Evolutionary conservation across 306 rosid species (phyloP).

Genomic region (Sicyos edulis): DNA sequence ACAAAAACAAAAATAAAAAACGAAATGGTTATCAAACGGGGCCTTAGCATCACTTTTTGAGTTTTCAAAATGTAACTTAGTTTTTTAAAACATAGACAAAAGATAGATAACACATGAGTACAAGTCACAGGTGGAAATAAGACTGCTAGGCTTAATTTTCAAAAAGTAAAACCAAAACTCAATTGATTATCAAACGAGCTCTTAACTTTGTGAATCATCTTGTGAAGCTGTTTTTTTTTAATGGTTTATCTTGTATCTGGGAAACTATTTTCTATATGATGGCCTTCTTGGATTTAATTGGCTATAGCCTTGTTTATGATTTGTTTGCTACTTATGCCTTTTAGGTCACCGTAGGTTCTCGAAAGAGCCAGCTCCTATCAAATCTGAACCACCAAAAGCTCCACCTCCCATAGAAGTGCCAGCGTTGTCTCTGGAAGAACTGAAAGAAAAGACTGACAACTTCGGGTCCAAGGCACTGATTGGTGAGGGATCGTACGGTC

Average conservation of each 20-base stretch:
- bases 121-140: too few relatives aligned
- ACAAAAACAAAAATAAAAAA: too few relatives aligned
- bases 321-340: background rate
- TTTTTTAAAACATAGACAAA: too few relatives aligned
- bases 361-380: slow-evolving; percentile 37
- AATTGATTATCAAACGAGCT: too few relatives aligned
- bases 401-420: slow-evolving; percentile 70
- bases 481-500: slow-evolving; percentile 75
- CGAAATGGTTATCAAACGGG: too few relatives aligned
- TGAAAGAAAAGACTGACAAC: slow-evolving; percentile 67
- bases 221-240: background rate
- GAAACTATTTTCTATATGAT: background rate
- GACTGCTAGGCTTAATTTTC: too few relatives aligned
- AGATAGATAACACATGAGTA: too few relatives aligned
- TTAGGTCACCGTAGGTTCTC: slow-evolving; percentile 42
- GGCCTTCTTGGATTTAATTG: slow-evolving; percentile 6
- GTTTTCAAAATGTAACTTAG: too few relatives aligned
- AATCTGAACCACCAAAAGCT: slow-evolving; percentile 48
- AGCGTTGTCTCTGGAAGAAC: slow-evolving; percentile 55
- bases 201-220: too few relatives aligned
- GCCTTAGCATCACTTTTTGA: too few relatives aligned
- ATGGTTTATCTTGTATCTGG: background rate
- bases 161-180: too few relatives aligned
- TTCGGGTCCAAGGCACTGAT: slow-evolving; percentile 72
- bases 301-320: background rate